phyloP scores from a whole-genome alignment of 257 asterid genomes.

The Rubia yunnanensis region DNA sequence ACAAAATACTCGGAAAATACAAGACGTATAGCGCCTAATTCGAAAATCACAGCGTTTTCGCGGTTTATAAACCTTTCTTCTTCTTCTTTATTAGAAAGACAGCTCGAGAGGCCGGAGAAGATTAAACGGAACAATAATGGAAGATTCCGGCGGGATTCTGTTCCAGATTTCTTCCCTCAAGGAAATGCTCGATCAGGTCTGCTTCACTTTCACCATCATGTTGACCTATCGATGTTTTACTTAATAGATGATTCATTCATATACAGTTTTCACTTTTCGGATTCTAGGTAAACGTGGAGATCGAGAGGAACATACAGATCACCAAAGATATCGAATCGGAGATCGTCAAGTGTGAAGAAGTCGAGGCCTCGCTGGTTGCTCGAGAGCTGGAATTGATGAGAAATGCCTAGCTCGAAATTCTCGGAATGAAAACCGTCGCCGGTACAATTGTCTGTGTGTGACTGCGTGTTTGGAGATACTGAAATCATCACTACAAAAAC shows the following conservation, averaged over 20 bases:
- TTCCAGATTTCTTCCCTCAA: conserved; percentile 33
- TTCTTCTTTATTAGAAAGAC: neutral
- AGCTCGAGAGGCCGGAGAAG: conserved; percentile 9
- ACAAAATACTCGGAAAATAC: too few species aligned
- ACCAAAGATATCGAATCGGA: conserved; percentile 38
- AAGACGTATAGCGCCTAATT: neutral
- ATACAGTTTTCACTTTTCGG: neutral
- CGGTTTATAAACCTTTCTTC: neutral
- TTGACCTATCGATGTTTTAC: neutral
- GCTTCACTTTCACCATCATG: neutral
- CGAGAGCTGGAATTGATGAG: conserved; percentile 33
- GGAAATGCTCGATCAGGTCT: conserved; percentile 44
- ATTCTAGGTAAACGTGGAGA: conserved; percentile 32
- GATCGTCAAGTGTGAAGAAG: conserved; percentile 28
- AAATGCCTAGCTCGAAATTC: conserved; percentile 29
- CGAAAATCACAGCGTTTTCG: neutral
- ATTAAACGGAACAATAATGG: conserved; percentile 11
- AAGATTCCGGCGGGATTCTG: conserved; percentile 32
- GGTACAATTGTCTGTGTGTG: neutral
- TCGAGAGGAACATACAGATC: conserved; percentile 30
- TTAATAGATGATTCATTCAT: neutral
- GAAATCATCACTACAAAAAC: neutral
- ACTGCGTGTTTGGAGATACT: neutral
- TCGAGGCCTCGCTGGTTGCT: conserved; percentile 21
- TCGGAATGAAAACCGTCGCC: conserved; percentile 20